A percentile compares a stretch with the other conserved stretches of the same genome.
These are phyloP conservation scores for Pugionium cornutum DNA, from an alignment of 345 rosid genomes.

Conservation along the genomic window DNA sequence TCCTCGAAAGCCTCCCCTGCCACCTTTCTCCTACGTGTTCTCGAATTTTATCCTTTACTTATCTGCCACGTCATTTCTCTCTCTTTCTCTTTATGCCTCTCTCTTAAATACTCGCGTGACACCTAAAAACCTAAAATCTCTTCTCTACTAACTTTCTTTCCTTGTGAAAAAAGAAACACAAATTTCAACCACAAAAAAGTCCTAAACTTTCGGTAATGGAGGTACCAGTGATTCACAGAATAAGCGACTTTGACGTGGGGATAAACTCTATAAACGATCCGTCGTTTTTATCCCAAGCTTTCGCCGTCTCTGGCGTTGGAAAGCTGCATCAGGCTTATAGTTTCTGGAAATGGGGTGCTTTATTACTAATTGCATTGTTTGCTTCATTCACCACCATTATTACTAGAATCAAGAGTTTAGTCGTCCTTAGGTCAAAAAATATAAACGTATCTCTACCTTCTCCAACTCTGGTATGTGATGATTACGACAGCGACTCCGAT, in stretches of 20 bases:
- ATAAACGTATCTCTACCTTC: slow-evolving; percentile 31
- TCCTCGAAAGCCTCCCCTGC: slow-evolving; percentile 15
- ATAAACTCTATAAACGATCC: slow-evolving; percentile 43
- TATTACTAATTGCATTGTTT: slow-evolving; percentile 54
- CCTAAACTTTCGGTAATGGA: slow-evolving; percentile 46
- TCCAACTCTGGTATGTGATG: background rate
- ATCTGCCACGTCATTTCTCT: slow-evolving; percentile 31
- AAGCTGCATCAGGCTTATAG: slow-evolving; percentile 42
- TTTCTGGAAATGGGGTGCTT: slow-evolving; percentile 70
- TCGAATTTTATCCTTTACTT: slow-evolving; percentile 5
- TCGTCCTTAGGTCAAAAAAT: slow-evolving; percentile 38
- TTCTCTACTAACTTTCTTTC: no score
- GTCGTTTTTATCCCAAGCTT: slow-evolving; percentile 42
- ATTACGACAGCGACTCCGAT: slow-evolving; percentile 48
- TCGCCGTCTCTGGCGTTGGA: slow-evolving; percentile 39
- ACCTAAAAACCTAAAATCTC: background rate
- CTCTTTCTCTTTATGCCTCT: background rate
- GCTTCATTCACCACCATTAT: slow-evolving; percentile 59
- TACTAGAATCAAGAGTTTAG: slow-evolving; percentile 46
- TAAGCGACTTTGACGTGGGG: slow-evolving; percentile 60
- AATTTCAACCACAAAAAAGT: background rate
- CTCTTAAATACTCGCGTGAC: background rate
- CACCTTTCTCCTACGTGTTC: slow-evolving; percentile 20
- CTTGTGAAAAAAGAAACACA: slow-evolving; percentile 11
- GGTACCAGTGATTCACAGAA: slow-evolving; percentile 59